Base-by-base conservation (phyloP, 2,329 filamentous ascomycete species). In the Drechslerella coelobrocha region DNA sequence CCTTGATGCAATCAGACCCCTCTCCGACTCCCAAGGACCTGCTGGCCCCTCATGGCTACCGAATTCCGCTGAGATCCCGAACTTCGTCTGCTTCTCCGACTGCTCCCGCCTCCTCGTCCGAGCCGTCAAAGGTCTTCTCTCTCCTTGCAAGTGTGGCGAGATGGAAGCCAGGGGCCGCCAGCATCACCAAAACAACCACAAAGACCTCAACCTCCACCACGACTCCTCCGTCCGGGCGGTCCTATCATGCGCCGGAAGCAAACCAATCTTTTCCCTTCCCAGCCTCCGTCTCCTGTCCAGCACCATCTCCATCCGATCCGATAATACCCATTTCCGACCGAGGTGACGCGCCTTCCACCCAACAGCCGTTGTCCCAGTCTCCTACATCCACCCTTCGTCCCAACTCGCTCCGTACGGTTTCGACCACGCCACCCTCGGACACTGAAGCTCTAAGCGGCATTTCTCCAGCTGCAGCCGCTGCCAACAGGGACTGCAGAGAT, bases 1-100 rank as follows among this genome's bases (percentile, higher is more conserved):
- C 56, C 56, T 71, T 71, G 66, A 71, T 71, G 66, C 66, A 68
- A 59, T 53, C 62, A 48, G 62, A 68, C 54, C 47, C 19, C 39
- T 53, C 65, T 39, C 26, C 50, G 51, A 56, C 53, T 54, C 52
- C 31, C 43, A 56, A 69, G 55, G 54, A 55, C 52, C 57, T 31
- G 14, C 7, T 45, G 39, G 52, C 37, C 56, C 51, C 59, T 31
- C 34, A 71, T 71, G 66, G 66, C 59, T 63, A 63, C 54, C 66
- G 53, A 52, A 50, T 63, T 48, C 59, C 59, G 43, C 31, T 71
- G 66, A 71, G 63, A 34, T 48, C 66, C 26, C 59, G 66, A 60
- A 47, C 57, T 6, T 53, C 59, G 34, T 54, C 50, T 43, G 59
- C 59, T 27, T 63, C 66, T 21, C 29, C 56, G 31, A 48, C 39